Evolutionary conservation across 208 protist species (phyloP), one percentile per base, ranked within the genome.

Genomic region (Wallacemonas rigidus): DNA sequence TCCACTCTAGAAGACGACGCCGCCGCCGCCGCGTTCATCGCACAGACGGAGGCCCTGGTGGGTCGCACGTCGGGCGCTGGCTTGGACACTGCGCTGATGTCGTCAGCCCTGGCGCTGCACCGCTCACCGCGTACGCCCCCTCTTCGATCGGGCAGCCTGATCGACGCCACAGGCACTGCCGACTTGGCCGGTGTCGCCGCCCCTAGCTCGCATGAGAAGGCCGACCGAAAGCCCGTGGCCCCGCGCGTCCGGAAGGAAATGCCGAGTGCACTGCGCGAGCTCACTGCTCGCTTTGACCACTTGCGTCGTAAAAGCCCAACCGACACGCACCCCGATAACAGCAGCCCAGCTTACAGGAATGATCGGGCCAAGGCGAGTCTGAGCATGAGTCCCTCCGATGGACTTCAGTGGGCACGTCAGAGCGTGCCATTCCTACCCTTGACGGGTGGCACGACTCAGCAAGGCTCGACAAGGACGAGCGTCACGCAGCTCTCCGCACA

Each of bases 21-120:
- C 60, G 43, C 7, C 60, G 60, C 11, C 6, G 60, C 60, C 40
- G 60, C 40, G 15, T 51, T 45, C 40, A 65, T 65, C 12, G 60
- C 60, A n/a, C 60, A 65, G n/a, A 51, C 60, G n/a, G 60, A 65
- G 43, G 60, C 60, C 11, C 60, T 65, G 4, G 41, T 65, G 3
- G 41, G 38, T 11, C 60, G 43, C 40, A 2, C 36, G 0, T 62
- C 56, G 56, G 56, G 56, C 56, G 17, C 56, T 0, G 38, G 35
- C 26, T 26, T 26, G 26, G 26, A 26, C 26, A 26, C 26, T 26
- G 26, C 26, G 26, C 26, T 26, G 5, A 26, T 56, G 56, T 12
- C 56, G 56, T 36, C 15, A 35, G 11, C 1, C 53, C 26, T 26
- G 26, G 26, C 26, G 26, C 26, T 0, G 26, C 26, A 26, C 26